Base-by-base conservation (phyloP, 148 eudicot species). In the Amaranthus cruentus region DNA sequence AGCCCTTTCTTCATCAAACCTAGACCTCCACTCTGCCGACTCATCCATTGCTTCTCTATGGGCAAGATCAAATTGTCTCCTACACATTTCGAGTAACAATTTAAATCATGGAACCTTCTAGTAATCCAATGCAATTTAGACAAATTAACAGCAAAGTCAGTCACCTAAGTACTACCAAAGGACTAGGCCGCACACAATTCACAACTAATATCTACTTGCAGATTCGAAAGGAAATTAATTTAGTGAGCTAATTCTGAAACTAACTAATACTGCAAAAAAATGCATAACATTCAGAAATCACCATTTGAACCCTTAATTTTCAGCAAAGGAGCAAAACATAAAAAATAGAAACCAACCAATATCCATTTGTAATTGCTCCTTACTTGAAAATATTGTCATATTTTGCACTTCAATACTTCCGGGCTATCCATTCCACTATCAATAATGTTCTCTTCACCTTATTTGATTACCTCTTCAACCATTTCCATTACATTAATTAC, bases 21-120 rank as follows among this genome's bases (percentile, higher is more conserved):
- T 93, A 28, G 77, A 81, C 84, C 98, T 93, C 98, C 98, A 93
- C 75, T 89, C 92, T 50, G 98, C 98, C 69, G 98, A 93, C 81
- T 93, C 98, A 66, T 93, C 98, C 87, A 91, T 85, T 71, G 98
- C 98, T 83, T 91, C 97, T 81, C 83, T 88, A 74, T 77, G 85
- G 72, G 98, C 98, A 73, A 89, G 87, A 83, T 93, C 98, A 77
- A 93, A 93, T 79, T 93, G 86, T 60, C 81, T 83, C 88, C 98
- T 93, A 73, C 83, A 77, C 58, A 71, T 66, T 57, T n/a, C 48
- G 47, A 47, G 43, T 50, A n/a, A 66, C 70, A n/a, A 48, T 18
- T 48, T 7, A 47, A 65, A 1, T n/a, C 1, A 7, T n/a, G 3
- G 15, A 47, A 14, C 38, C 12, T 49, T 28, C 43, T 55, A 3